These are phyloP conservation scores for Populus nigra DNA, from an alignment of 345 rosid genomes.

Conservation along the genomic window DNA sequence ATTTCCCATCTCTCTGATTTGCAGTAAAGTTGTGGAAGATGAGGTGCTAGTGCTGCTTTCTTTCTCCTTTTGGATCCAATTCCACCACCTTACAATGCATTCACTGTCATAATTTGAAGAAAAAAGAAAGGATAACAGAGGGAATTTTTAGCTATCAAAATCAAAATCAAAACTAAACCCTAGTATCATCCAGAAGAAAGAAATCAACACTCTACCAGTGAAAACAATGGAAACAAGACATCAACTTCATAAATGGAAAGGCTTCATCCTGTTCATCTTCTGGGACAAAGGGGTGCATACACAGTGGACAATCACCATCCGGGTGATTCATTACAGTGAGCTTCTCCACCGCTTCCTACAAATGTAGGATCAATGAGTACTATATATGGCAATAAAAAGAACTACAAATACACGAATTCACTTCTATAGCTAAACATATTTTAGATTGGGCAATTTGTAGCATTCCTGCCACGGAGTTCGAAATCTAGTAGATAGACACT, in stretches of 20 bases:
- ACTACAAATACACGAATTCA: neutral
- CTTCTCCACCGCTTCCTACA: constrained; percentile 81
- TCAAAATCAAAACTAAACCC: neutral
- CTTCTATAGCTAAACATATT: neutral
- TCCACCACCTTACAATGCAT: constrained; percentile 92
- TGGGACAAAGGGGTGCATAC: constrained; percentile 63
- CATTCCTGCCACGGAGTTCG: neutral
- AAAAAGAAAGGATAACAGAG: constrained; percentile 8
- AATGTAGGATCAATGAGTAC: constrained; percentile 20
- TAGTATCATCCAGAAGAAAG: constrained; percentile 3
- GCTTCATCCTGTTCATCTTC: constrained; percentile 42
- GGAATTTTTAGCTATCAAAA: constrained; percentile 7
- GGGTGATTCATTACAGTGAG: constrained; percentile 86
- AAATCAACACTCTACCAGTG: constrained; percentile 54
- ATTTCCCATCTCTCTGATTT: constrained; percentile 20
- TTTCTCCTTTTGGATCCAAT: constrained; percentile 62
- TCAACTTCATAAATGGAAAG: constrained; percentile 89
- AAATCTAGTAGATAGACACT: neutral
- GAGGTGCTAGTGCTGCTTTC: constrained; percentile 28
- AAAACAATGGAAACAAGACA: constrained; percentile 96
- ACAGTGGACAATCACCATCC: constrained; percentile 82
- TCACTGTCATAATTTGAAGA: constrained; percentile 46
- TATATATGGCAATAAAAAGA: neutral
- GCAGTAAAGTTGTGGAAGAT: constrained; percentile 20
- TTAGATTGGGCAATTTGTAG: neutral